A percentile compares a stretch with the other conserved stretches of the same genome.
Evolutionary conservation across 352 stramenopile genomes (phyloP).

Genomic region (Nothophytophthora sp.): DNA sequence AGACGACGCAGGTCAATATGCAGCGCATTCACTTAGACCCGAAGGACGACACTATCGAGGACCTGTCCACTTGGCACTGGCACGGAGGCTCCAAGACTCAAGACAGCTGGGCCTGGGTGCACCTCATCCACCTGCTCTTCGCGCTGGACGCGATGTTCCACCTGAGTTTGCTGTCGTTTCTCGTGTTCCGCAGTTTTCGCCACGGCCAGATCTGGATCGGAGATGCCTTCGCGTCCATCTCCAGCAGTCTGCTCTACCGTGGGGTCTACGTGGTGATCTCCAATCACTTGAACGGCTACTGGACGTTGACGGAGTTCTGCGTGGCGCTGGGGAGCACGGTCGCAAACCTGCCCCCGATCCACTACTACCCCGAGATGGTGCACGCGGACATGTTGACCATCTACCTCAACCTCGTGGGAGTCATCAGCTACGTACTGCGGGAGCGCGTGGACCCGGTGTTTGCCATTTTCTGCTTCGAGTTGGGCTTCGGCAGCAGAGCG

Average conservation of each 20-base stretch:
- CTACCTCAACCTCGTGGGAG: conserved; percentile 28
- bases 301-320: conserved; percentile 42
- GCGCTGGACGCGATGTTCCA: conserved; percentile 40
- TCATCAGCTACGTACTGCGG: conserved; percentile 32
- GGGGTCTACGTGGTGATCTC: conserved; percentile 32
- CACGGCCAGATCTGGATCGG: conserved; percentile 45
- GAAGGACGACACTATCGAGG: conserved; percentile 13
- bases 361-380: conserved; percentile 19
- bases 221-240: conserved; percentile 50
- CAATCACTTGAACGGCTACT: conserved; percentile 50
- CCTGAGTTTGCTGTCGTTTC: conserved; percentile 36
- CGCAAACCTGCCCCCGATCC: conserved; percentile 5
- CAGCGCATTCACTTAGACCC: conserved; percentile 28
- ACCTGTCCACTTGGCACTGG: conserved; percentile 29
- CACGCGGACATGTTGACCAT: conserved; percentile 41
- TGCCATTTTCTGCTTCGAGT: conserved; percentile 28
- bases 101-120: conserved; percentile 57
- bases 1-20: conserved; percentile 43
- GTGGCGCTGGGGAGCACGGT: conserved; percentile 18
- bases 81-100: conserved; percentile 27
- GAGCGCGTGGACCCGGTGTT: conserved; percentile 37
- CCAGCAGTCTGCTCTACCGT: conserved; percentile 31
- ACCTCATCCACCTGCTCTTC: conserved; percentile 47
- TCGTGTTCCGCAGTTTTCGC: conserved; percentile 35
- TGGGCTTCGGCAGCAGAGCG: conserved; percentile 22